phyloP scores from a whole-genome alignment of 495 filamentous ascomycete genomes.

The Jackrogersella multiformis region DNA sequence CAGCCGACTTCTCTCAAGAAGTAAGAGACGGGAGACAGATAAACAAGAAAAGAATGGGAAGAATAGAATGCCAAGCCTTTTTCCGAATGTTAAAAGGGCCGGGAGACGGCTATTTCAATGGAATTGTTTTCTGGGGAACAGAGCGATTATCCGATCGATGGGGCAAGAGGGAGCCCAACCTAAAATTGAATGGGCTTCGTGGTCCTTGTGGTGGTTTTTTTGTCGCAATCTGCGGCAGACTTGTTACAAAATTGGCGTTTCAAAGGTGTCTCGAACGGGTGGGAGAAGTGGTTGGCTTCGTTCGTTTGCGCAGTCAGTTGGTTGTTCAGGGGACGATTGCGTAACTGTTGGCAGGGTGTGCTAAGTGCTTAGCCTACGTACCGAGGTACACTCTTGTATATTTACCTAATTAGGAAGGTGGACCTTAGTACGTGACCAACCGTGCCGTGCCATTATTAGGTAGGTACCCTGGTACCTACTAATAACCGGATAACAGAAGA shows the following conservation, averaged over 20 bases:
- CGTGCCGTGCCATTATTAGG: too few relatives aligned
- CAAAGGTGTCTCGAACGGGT: constrained; percentile 32
- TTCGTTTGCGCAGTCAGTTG: neutral
- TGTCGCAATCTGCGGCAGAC: constrained; percentile 35
- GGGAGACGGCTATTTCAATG: constrained; percentile 35
- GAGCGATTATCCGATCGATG: constrained; percentile 4
- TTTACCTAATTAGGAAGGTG: too few relatives aligned
- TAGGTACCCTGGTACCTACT: too few relatives aligned
- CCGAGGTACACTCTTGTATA: too few relatives aligned
- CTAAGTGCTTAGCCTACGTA: too few relatives aligned
- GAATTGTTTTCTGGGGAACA: constrained; percentile 6
- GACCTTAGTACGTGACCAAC: too few relatives aligned
- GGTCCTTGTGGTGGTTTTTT: constrained; percentile 9
- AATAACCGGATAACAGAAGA: too few relatives aligned
- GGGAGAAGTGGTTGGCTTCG: constrained; percentile 20
- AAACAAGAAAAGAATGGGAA: constrained; percentile 2
- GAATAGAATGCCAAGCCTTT: constrained; percentile 40
- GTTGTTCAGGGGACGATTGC: constrained; percentile 15
- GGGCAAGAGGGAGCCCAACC: constrained; percentile 21
- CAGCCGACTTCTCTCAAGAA: constrained; percentile 17
- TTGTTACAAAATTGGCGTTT: constrained; percentile 39
- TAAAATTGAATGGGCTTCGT: constrained; percentile 3
- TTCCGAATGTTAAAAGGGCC: constrained; percentile 8
- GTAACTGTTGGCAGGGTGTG: too few relatives aligned
- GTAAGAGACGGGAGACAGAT: constrained; percentile 1